phyloP scores from a whole-genome alignment of 495 filamentous ascomycete genomes.

The Penicillium canariense region DNA sequence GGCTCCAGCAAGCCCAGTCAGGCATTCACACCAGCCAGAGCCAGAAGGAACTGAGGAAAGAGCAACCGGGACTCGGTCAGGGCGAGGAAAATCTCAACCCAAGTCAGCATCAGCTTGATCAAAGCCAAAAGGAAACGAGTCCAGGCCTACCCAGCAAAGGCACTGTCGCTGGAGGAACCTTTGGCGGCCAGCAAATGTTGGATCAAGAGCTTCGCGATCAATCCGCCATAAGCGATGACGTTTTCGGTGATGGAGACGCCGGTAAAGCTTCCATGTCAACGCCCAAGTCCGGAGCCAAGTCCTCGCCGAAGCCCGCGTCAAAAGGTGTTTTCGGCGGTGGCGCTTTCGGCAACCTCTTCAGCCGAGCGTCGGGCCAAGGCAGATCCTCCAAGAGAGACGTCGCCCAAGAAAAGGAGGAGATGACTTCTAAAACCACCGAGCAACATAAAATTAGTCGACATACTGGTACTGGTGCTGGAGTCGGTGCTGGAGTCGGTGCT shows the following conservation, averaged over 20 bases:
- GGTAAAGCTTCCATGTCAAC: not conserved
- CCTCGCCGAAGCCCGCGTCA: not conserved
- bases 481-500: not conserved
- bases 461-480: not conserved
- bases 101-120: not conserved
- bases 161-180: not conserved
- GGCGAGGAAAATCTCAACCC: not conserved
- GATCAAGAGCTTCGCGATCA: constrained; percentile 13
- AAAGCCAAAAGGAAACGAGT: not conserved
- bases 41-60: not conserved
- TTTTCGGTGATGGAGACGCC: constrained; percentile 11
- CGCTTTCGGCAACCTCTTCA: not conserved
- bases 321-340: not conserved
- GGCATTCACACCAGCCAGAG: not conserved
- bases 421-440: not conserved
- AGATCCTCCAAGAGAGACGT: not conserved
- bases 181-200: not conserved
- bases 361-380: constrained; percentile 1
- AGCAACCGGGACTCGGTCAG: not conserved
- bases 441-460: not conserved
- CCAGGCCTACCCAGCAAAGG: not conserved
- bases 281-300: not conserved
- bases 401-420: not conserved
- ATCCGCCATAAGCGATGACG: constrained; percentile 11
- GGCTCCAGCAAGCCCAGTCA: not conserved